Percentiles rank a stretch among this genome's conserved stretches.
These are phyloP conservation scores for Bothriochloa decipiens DNA, from an alignment of 176 grass and related monocot species.

Conservation along the genomic window DNA sequence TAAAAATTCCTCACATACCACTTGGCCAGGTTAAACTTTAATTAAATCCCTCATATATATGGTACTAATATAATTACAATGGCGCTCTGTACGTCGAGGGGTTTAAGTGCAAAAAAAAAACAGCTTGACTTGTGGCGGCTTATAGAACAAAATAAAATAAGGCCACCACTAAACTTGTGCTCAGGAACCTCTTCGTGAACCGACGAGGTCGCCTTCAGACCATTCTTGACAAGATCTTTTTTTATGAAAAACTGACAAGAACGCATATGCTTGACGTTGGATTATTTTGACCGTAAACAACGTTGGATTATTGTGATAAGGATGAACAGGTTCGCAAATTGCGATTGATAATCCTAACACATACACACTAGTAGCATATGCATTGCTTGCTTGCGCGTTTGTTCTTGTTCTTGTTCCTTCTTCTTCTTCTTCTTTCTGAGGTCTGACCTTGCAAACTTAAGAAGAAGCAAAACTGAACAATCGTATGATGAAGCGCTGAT, in stretches of 20 bases:
- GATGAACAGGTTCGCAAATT: neutral
- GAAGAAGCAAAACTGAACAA: neutral
- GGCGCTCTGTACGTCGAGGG: no score
- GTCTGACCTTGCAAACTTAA: neutral
- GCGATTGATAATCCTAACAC: neutral
- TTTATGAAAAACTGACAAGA: no score
- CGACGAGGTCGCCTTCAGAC: neutral
- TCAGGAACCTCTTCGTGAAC: neutral
- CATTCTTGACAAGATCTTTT: no score
- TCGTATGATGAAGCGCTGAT: neutral
- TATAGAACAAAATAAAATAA: neutral
- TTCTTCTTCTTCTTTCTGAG: neutral
- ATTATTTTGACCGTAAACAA: neutral
- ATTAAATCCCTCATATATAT: no score
- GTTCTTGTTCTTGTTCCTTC: neutral
- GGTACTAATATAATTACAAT: no score
- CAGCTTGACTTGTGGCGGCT: neutral
- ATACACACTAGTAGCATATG: neutral
- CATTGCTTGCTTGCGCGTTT: neutral
- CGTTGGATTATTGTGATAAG: neutral
- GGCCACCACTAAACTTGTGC: neutral
- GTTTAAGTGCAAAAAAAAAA: neutral
- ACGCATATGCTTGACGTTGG: neutral
- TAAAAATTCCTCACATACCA: no score
- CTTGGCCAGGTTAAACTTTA: no score